Percentiles rank a stretch among this genome's conserved stretches.
phyloP scores from a whole-genome alignment of 345 rosid species.

The Noccaea caerulescens region DNA sequence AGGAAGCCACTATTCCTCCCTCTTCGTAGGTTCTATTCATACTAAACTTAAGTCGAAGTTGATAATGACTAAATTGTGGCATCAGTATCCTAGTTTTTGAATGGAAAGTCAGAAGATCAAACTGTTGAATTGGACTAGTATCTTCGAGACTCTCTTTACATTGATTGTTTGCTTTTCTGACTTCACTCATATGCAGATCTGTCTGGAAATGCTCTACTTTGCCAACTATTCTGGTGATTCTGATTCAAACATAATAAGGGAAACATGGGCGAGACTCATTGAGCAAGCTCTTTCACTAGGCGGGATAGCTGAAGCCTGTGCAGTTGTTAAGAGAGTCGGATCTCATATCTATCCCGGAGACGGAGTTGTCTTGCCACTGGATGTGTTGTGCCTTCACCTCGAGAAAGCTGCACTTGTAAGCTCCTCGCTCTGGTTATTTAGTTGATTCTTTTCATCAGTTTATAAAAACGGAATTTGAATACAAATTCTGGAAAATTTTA shows the following conservation, averaged over 20 bases:
- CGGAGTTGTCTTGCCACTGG: slow-evolving; percentile 87
- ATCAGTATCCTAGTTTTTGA: slow-evolving; percentile 7
- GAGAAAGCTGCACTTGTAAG: slow-evolving; percentile 93
- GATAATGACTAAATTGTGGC: slow-evolving; percentile 19
- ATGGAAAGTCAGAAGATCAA: slow-evolving; percentile 9
- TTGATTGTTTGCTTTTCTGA: slow-evolving; percentile 37
- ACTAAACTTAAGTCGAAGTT: neutral
- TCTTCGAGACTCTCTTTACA: slow-evolving; percentile 3
- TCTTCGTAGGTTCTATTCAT: neutral
- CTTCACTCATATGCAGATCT: slow-evolving; percentile 57
- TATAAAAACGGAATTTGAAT: slow-evolving; percentile 25
- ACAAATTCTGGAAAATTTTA: slow-evolving; percentile 4
- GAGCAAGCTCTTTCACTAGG: slow-evolving; percentile 91
- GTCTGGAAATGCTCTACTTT: slow-evolving; percentile 92
- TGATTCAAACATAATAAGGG: slow-evolving; percentile 88
- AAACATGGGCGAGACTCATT: slow-evolving; percentile 93
- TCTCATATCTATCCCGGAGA: slow-evolving; percentile 89
- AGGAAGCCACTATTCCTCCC: neutral
- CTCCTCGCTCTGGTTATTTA: slow-evolving; percentile 21
- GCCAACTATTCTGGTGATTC: slow-evolving; percentile 92
- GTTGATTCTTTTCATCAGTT: neutral
- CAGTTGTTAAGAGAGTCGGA: slow-evolving; percentile 86
- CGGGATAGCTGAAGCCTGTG: slow-evolving; percentile 96
- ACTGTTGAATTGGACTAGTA: slow-evolving; percentile 19
- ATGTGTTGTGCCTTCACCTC: slow-evolving; percentile 86